Base-by-base conservation (phyloP, 2,329 filamentous ascomycete genomes). In the Cladosporium sp. region DNA sequence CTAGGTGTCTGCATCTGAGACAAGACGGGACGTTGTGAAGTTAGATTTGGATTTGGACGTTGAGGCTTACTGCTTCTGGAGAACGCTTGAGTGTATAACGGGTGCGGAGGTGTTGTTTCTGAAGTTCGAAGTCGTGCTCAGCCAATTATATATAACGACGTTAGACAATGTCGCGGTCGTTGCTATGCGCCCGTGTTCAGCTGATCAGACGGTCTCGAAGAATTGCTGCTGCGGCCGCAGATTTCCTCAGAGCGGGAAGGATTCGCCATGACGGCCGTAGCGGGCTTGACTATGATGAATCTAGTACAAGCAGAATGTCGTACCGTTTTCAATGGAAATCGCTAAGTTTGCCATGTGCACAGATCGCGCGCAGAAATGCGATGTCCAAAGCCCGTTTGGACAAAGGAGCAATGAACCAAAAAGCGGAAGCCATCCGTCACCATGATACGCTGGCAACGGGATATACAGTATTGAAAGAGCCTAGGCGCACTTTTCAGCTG, bases 151-250 rank as follows among this genome's bases (percentile, higher is more conserved):
- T 15, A 5, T 18, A 2, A 15, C n/a, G 7, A 11, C n/a, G 7
- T 33, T 18, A 32, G 32, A 40, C 45, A 32, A n/a, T 35, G 36
- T 48, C 27, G 45, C 45, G 33, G 16, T n/a, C 45, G 45, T 48
- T 40, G 45, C 45, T 48, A 40, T 48, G 45, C 27, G n/a, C 19
- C 20, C 11, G 13, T n/a, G 18, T 38, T 35, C 22, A 47, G 35
- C 38, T 40, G 45, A 40, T 18, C 36, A 22, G 19, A 7, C 29
- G 45, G 27, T 40, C 18, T 36, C 43, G 11, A 11, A 16, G 13
- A 8, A 38, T 38, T 8, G 36, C 36, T 16, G 9, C 11, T 16
- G 11, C 36, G 16, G 36, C 36, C 19, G n/a, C 16, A 12, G 36
- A 38, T 38, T 38, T 38, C 36, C 18, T 19, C 36, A 13, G 16